Percentiles rank a stretch among this genome's conserved stretches.
These are phyloP conservation scores for Nectriaceae sp. DNA, from an alignment of 2,329 filamentous ascomycete genomes.

Conservation along the genomic window DNA sequence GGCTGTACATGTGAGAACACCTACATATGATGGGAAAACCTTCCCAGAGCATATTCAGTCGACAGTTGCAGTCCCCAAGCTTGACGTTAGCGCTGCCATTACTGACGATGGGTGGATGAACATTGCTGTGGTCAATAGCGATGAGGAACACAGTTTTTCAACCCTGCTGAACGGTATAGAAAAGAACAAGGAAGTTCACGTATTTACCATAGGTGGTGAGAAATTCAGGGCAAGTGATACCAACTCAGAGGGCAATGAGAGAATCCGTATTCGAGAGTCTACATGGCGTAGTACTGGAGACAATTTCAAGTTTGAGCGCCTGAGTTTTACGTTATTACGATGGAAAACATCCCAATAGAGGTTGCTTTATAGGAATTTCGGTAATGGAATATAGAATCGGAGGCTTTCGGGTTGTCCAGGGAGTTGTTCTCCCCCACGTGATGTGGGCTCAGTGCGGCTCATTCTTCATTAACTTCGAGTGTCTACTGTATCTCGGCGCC, in stretches of 20 bases:
- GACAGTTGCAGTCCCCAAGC: slow-evolving; percentile 65
- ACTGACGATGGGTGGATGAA: slow-evolving; percentile 60
- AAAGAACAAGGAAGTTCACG: slow-evolving; percentile 49
- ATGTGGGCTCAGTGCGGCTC: too few relatives aligned
- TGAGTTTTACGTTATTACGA: slow-evolving; percentile 62
- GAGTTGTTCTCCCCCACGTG: too few relatives aligned
- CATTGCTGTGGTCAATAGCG: slow-evolving; percentile 72
- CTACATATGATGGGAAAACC: slow-evolving; percentile 65
- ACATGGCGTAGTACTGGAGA: slow-evolving; percentile 60
- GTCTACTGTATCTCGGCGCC: too few relatives aligned
- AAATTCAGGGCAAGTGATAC: slow-evolving; percentile 46
- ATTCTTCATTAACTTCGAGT: too few relatives aligned
- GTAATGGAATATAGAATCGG: too few relatives aligned
- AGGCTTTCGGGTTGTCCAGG: too few relatives aligned
- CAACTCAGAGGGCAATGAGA: slow-evolving; percentile 62
- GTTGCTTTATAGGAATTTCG: too few relatives aligned
- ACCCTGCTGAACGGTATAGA: slow-evolving; percentile 56
- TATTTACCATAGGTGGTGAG: slow-evolving; percentile 54
- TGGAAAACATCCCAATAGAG: slow-evolving; percentile 55
- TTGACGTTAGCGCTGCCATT: slow-evolving; percentile 65
- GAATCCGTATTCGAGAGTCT: slow-evolving; percentile 46
- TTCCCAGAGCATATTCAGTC: slow-evolving; percentile 64
- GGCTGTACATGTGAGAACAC: slow-evolving; percentile 62
- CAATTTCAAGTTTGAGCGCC: slow-evolving; percentile 66
- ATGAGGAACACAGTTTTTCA: slow-evolving; percentile 58